phyloP scores from a whole-genome alignment of 257 asterid species.

The Salvia hispanica region DNA sequence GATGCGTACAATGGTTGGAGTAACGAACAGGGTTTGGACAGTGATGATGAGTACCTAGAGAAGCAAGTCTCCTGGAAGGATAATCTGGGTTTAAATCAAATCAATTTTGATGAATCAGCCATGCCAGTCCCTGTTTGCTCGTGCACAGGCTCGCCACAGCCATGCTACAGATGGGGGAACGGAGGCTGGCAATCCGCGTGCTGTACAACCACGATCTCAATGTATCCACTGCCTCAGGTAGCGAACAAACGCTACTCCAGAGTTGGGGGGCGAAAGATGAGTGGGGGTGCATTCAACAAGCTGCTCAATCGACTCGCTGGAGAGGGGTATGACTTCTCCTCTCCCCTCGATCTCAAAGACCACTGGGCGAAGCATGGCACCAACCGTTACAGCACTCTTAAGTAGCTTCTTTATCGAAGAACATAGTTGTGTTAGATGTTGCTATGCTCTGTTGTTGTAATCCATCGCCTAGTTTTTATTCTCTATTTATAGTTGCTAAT shows the following conservation, averaged over 20 bases:
- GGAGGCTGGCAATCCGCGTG: conserved; percentile 98
- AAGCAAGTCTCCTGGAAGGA: conserved; percentile 75
- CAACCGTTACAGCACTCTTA: conserved; percentile 77
- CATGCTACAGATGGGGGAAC: conserved; percentile 91
- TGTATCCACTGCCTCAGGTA: conserved; percentile 87
- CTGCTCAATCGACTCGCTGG: conserved; percentile 78
- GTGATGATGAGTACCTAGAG: conserved; percentile 57
- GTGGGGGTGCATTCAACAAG: conserved; percentile 79
- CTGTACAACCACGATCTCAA: conserved; percentile 80
- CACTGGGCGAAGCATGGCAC: conserved; percentile 97
- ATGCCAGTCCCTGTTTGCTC: conserved; percentile 93
- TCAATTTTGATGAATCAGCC: conserved; percentile 75
- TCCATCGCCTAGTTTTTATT: conserved; percentile 18
- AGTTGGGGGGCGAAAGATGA: conserved; percentile 91
- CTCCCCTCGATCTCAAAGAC: conserved; percentile 84
- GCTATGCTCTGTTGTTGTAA: neutral
- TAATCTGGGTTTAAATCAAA: conserved; percentile 70
- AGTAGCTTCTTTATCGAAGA: conserved; percentile 40
- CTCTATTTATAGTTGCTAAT: conserved; percentile 23
- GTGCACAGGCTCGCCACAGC: conserved; percentile 92
- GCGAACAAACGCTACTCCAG: conserved; percentile 78
- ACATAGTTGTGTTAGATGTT: conserved; percentile 18
- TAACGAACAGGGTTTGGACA: conserved; percentile 44
- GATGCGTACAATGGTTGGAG: conserved; percentile 50
- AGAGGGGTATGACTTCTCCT: conserved; percentile 70